Percentiles rank a stretch among this genome's conserved stretches.
Conservation (phyloP, 2,329 filamentous ascomycete genomes). For the Clonostachys sp. region DNA sequence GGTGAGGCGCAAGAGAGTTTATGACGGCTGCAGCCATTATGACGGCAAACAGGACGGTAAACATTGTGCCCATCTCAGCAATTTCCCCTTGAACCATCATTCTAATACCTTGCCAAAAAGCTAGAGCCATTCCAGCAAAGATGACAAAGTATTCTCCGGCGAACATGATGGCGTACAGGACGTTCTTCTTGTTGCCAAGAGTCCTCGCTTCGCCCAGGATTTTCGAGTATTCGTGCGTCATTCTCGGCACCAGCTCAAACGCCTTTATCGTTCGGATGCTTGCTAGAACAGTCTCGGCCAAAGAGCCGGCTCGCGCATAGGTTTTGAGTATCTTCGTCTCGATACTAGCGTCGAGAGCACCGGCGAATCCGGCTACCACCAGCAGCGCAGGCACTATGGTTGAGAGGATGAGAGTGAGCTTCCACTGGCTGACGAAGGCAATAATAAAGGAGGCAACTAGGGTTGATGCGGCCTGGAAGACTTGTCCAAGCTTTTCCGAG, state of each 20-base stretch:
- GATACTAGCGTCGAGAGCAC: conserved; percentile 30
- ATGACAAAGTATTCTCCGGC: conserved; percentile 41
- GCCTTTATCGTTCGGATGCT: conserved; percentile 45
- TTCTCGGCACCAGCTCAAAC: conserved; percentile 40
- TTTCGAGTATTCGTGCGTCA: conserved; percentile 32
- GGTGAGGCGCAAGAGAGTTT: conserved; percentile 41
- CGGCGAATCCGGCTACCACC: conserved; percentile 27
- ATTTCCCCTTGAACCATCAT: conserved; percentile 41
- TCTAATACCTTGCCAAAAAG: conserved; percentile 46
- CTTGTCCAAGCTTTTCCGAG: conserved; percentile 36
- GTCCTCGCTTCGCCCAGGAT: conserved; percentile 32
- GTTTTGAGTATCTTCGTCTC: conserved; percentile 38
- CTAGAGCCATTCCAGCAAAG: conserved; percentile 39
- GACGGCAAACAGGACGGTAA: conserved; percentile 44
- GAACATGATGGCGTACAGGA: conserved; percentile 35
- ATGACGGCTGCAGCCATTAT: conserved; percentile 38
- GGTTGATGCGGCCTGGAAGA: conserved; percentile 31
- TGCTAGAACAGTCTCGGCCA: conserved; percentile 44
- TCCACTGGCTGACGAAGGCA: conserved; percentile 33
- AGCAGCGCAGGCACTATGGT: conserved; percentile 38
- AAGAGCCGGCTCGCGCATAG: conserved; percentile 32
- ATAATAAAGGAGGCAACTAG: conserved; percentile 32
- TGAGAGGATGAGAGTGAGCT: conserved; percentile 36
- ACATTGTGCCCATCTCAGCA: conserved; percentile 33
- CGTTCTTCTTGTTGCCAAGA: conserved; percentile 36